Evolutionary conservation across 2,329 filamentous ascomycete species (phyloP), one percentile per base, ranked within the genome.

Genomic region (Triangularia setosa): DNA sequence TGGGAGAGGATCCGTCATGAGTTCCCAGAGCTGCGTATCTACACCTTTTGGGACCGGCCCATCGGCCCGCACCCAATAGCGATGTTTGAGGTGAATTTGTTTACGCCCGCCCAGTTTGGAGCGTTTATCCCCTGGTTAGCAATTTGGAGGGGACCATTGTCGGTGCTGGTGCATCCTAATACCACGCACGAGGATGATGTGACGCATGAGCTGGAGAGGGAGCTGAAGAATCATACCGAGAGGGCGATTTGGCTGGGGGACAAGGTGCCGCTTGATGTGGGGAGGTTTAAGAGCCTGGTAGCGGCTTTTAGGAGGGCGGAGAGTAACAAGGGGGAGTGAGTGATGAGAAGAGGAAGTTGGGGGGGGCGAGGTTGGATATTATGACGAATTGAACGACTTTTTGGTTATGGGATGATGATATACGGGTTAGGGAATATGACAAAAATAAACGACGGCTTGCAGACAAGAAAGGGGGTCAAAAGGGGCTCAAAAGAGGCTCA

Each of bases 71-170:
- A 97, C 75, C 88, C 90, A 0, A 76, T 92, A 0, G 90, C 88
- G 60, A 97, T 96, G 92, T 97, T 97, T 72, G 93, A 97, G 77
- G 92, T 97, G 55, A 96, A 96, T 70, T 55, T 97, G 21, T 92
- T 94, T 75, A 92, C 89, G 0, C 93, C 93, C 0, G 88, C 87
- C 2, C 91, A 97, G 75, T 97, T 97, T 72, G 93, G 93, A 0
- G 93, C 93, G 0, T 96, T 97, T 72, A 79, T 97, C 44, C 84
- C 91, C 0, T 97, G 93, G 93, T 79, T 97, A 28, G 84, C 91
- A 28, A 86, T 97, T 64, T 89, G 93, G 77, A 83, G 93, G 4
- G 93, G 93, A 0, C 91, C 91, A 2, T 76, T 97, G 65, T 93
- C 90, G 57, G 92, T 81, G 3, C 79, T 97, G 21, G 76, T 97